Base-by-base conservation (phyloP, 805 yeast genomes). In the Lipomyces spencermartinsiae region DNA sequence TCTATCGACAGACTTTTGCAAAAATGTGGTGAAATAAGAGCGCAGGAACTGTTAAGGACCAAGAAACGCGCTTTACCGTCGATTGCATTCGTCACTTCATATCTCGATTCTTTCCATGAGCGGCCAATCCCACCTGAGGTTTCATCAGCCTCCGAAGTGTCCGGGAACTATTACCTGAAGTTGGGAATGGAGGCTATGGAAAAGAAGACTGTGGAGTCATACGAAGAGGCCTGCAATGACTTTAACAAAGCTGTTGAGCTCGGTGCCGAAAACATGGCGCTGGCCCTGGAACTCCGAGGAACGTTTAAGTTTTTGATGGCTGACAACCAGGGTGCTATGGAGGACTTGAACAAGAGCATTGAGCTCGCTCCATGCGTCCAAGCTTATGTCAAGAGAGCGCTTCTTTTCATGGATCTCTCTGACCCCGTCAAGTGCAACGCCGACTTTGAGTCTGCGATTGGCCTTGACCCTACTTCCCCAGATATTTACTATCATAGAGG, bases 401-500 rank as follows among this genome's bases (percentile, higher is more conserved):
- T 92, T 75, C 85, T 93, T 73, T 84, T 85, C 77, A 93, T 97
- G 72, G 99, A 95, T 81, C 86, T 86, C 74, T 88, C 89, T 69
- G 84, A 87, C 53, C 82, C 84, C 65, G 80, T 81, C 22, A 89
- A 86, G 70, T 88, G 96, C 61, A 81, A 82, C 61, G 79, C 81
- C 59, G 90, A 89, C 79, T 93, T 95, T 76, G 86, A 86, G 62
- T 81, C 83, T 63, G 98, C 98, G 25, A 83, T 87, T 68, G 81
- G 83, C 68, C 76, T 90, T 70, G 89, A 91, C 76, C 87, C 94
- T 61, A 81, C 85, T 31, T 86, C 88, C 75, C 88, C 95, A 43
- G 97, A 95, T 76, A 86, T 90, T 73, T 91, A 89, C 83, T 95
- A 95, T 83, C 99, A 95, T 81, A 88, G 90, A 78, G 99, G 97